Conservation (phyloP, 176 grass and related monocot genomes). For the Triticum dicoccoides region DNA sequence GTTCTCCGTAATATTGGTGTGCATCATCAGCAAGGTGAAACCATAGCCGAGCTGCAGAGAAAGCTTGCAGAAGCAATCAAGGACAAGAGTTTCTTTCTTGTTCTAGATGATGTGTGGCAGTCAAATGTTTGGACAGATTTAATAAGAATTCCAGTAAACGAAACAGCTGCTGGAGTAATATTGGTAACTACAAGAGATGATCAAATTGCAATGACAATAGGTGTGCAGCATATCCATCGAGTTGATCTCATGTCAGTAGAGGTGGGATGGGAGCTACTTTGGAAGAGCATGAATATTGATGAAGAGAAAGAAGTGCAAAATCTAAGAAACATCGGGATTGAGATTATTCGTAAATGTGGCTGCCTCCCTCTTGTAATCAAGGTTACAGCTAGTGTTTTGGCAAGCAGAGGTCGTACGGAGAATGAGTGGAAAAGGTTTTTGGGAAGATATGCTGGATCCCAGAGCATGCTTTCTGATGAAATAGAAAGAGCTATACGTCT, state of each 20-base stretch:
- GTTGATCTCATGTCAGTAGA: slow-evolving; percentile 28
- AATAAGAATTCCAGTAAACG: slow-evolving; percentile 3
- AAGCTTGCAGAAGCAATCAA: not conserved
- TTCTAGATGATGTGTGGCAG: slow-evolving; percentile 51
- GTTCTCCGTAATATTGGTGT: not conserved
- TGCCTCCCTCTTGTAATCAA: slow-evolving; percentile 49
- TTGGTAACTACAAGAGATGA: slow-evolving; percentile 38
- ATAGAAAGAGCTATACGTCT: slow-evolving; percentile 14
- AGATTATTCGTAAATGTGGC: slow-evolving; percentile 42
- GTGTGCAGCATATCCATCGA: not conserved
- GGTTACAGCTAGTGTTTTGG: slow-evolving; percentile 4
- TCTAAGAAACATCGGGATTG: not conserved
- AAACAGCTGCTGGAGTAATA: not conserved
- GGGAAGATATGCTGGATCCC: no score
- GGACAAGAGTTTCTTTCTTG: slow-evolving; percentile 25
- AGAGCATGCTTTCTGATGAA: slow-evolving; percentile 9
- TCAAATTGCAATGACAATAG: not conserved
- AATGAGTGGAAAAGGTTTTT: not conserved
- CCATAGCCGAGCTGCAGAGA: not conserved
- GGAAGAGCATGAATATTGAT: slow-evolving; percentile 8
- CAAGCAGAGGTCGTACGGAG: not conserved
- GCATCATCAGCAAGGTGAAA: not conserved
- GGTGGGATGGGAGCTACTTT: slow-evolving; percentile 27
- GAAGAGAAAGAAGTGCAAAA: slow-evolving; percentile 9
- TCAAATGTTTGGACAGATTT: not conserved